A percentile compares a stretch with the other conserved stretches of the same genome.
Conservation (phyloP, 192 early-diverging fungal species). For the Coemansia umbellata region DNA sequence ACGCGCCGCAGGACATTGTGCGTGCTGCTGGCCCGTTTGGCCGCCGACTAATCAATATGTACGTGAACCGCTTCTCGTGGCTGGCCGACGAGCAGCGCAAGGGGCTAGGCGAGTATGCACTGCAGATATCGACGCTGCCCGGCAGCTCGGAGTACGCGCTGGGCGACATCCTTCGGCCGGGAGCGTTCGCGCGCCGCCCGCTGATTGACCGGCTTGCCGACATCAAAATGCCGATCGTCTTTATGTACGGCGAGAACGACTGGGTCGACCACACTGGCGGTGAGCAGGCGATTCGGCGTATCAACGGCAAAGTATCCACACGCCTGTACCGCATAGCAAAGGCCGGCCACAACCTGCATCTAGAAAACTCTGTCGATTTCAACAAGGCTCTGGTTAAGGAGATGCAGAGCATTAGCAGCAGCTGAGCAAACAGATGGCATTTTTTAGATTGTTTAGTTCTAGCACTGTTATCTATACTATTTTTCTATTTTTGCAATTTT, state of each 20-base stretch:
- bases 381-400: conserved; percentile 57
- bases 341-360: conserved; percentile 82
- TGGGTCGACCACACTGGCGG: conserved; percentile 88
- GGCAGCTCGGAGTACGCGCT: conserved; percentile 85
- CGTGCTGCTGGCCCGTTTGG: conserved; percentile 76
- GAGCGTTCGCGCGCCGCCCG: conserved; percentile 77
- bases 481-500: too few species aligned
- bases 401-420: conserved; percentile 30
- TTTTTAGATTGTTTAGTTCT: too few species aligned
- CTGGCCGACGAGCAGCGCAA: conserved; percentile 63
- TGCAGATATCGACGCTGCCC: conserved; percentile 70
- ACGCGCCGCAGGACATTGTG: conserved; percentile 78
- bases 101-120: conserved; percentile 74
- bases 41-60: conserved; percentile 51
- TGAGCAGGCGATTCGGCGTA: conserved; percentile 56
- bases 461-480: too few species aligned
- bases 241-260: conserved; percentile 77
- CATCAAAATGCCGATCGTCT: conserved; percentile 69
- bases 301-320: conserved; percentile 49
- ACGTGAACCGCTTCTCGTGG: conserved; percentile 61
- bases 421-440: too few species aligned
- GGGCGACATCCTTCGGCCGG: conserved; percentile 68
- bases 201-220: conserved; percentile 60
- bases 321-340: conserved; percentile 49
- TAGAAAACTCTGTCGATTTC: conserved; percentile 78